Evolutionary conservation across 2,329 filamentous ascomycete genomes (phyloP).

Genomic region (Penicillium sp.): DNA sequence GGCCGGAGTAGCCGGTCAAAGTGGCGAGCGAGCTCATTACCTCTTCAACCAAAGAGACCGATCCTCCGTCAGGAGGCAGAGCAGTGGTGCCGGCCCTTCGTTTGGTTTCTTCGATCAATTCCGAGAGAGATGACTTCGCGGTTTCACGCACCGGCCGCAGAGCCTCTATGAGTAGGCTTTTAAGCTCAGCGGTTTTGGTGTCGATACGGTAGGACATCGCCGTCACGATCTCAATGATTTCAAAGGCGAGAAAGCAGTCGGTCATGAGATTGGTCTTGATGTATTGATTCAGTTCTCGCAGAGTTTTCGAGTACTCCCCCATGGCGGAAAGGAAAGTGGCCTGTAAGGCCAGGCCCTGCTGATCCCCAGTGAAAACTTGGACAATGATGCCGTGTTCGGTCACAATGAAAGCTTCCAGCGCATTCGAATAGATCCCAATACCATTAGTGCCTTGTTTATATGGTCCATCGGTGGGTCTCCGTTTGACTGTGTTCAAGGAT

Average conservation of each 20-base stretch:
- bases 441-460: conserved; percentile 87
- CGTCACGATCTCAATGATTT: conserved; percentile 86
- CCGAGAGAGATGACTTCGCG: conserved; percentile 75
- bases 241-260: conserved; percentile 91
- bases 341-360: conserved; percentile 74
- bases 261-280: conserved; percentile 80
- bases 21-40: conserved; percentile 80
- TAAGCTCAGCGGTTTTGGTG: conserved; percentile 75
- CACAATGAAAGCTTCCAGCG: conserved; percentile 77
- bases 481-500: conserved; percentile 74
- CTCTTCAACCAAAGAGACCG: conserved; percentile 71
- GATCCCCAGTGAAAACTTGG: conserved; percentile 75
- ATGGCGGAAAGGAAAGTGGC: conserved; percentile 72
- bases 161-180: conserved; percentile 73
- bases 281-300: conserved; percentile 83
- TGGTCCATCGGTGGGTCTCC: conserved; percentile 67
- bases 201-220: conserved; percentile 73
- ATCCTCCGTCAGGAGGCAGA: conserved; percentile 70
- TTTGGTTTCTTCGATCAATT: conserved; percentile 77
- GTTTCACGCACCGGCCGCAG: conserved; percentile 88
- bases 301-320: conserved; percentile 73
- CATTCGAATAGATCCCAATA: conserved; percentile 80
- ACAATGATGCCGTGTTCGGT: conserved; percentile 89
- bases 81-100: conserved; percentile 61
- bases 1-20: conserved; percentile 78